Percentiles rank a stretch among this genome's conserved stretches.
Evolutionary conservation across 2,329 filamentous ascomycete species (phyloP).

Genomic region (Trichocomaceae sp.): DNA sequence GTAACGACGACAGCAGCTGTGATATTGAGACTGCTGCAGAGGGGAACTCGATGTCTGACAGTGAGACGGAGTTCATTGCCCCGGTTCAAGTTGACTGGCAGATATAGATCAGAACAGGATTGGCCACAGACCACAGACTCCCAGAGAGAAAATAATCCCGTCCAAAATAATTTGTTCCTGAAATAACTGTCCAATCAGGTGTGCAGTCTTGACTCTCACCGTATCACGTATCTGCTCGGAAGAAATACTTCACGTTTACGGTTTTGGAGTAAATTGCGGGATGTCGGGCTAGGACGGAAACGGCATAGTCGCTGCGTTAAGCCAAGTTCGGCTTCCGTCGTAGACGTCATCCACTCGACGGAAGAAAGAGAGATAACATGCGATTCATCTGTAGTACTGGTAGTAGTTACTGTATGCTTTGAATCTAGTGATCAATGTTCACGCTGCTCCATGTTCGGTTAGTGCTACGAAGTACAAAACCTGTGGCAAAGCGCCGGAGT

Average conservation of each 20-base stretch:
- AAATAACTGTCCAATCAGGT: slow-evolving; percentile 4
- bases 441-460: too few species aligned
- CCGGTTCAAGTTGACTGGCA: slow-evolving; percentile 8
- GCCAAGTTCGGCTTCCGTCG: too few species aligned
- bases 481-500: not conserved
- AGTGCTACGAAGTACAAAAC: not conserved
- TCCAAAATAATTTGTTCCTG: slow-evolving; percentile 7
- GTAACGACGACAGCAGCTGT: slow-evolving; percentile 63
- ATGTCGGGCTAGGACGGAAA: not conserved
- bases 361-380: too few species aligned
- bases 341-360: not conserved
- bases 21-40: slow-evolving; percentile 58
- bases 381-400: too few species aligned
- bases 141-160: too few species aligned
- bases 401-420: too few species aligned
- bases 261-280: not conserved
- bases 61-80: slow-evolving; percentile 21
- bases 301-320: not conserved
- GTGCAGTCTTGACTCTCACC: too few species aligned
- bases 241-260: too few species aligned
- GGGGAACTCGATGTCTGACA: slow-evolving; percentile 49
- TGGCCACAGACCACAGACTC: too few species aligned
- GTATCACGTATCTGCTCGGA: not conserved
- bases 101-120: not conserved
- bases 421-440: too few species aligned